Evolutionary conservation across 345 rosid genomes (phyloP).

Genomic region (Linum lewisii): DNA sequence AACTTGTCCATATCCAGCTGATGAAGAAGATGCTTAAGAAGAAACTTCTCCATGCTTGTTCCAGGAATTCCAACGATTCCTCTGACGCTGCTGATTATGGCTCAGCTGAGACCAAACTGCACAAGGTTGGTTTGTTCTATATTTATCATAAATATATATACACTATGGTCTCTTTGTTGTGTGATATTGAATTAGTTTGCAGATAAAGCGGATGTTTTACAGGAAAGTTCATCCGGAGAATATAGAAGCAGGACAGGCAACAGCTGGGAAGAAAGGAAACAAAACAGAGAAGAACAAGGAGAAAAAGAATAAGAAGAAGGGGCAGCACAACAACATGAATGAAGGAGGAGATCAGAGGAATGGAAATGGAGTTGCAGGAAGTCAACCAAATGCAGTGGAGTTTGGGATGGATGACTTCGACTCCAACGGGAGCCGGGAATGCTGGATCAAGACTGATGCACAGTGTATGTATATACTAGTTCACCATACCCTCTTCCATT

Average conservation of each 20-base stretch:
- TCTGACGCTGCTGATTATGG: slow-evolving; percentile 35
- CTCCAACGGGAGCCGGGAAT: slow-evolving; percentile 56
- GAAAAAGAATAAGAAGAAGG: slow-evolving; percentile 29
- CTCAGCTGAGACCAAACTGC: slow-evolving; percentile 55
- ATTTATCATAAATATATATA: too few species aligned
- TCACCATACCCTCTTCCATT: too few species aligned
- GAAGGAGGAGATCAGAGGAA: slow-evolving; percentile 11
- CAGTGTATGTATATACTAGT: slow-evolving; percentile 54
- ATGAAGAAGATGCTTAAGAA: slow-evolving; percentile 60
- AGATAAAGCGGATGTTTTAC: slow-evolving; percentile 75
- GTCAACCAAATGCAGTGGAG: slow-evolving; percentile 41
- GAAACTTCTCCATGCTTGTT: slow-evolving; percentile 40
- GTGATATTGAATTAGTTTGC: slow-evolving; percentile 1
- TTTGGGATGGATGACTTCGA: slow-evolving; percentile 29
- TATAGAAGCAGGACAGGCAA: slow-evolving; percentile 13
- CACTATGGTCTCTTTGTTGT: neutral
- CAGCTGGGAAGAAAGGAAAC: slow-evolving; percentile 19
- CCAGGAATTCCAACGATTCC: slow-evolving; percentile 28
- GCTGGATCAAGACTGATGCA: slow-evolving; percentile 78
- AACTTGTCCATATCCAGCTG: slow-evolving; percentile 32
- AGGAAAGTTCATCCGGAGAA: slow-evolving; percentile 76
- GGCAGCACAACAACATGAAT: neutral
- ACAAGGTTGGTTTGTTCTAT: slow-evolving; percentile 32
- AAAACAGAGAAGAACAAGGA: slow-evolving; percentile 24
- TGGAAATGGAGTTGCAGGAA: slow-evolving; percentile 23